Evolutionary conservation across 768 basidiomycete genomes (phyloP), one percentile per base, ranked within the genome.

Genomic region (Xerocomellus chrysenteron): DNA sequence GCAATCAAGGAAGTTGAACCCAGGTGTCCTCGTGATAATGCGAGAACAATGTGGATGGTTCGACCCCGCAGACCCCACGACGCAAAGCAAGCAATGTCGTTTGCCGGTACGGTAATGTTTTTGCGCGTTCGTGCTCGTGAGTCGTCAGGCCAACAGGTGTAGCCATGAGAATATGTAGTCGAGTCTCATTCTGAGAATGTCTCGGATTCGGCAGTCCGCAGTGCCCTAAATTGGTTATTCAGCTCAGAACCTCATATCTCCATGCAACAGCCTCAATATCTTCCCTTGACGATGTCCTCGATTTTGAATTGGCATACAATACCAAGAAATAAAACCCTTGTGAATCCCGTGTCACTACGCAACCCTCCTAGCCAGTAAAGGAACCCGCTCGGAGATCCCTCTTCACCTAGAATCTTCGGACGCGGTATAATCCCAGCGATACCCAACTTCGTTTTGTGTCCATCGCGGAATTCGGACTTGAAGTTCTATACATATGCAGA

Each of bases 381-480:
- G 59, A 17, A 69, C 57, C 9, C 33, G 37, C 30, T 30, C 30
- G 9, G 30, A 33, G 39, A 48, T 11, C 60, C 65, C 9, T 55
- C 52, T 36, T 63, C 59, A 14, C 65, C 55, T 12, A 65, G 58
- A 52, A 69, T 61, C 63, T 70, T 75, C 0, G 78, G 78, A 5
- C 75, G 67, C 2, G 69, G 67, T 17, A 78, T 44, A 42, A 76
- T 64, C 33, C 11, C 12, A 33, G 33, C 33, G 12, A 33, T 28
- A 6, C 28, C 28, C 28, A 28, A 28, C 28, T 28, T 28, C 28
- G 28, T 28, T 28, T 28, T 6, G 28, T 4, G 28, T 28, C 28
- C 28, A 28, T 28, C 28, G 28, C 28, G 7, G 28, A 28, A 28
- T 6, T 28, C 7, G 28, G 5, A 28, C 28, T 28, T 28, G 28